Conservation (phyloP, 805 yeast species). For the Lachancea sp. region DNA sequence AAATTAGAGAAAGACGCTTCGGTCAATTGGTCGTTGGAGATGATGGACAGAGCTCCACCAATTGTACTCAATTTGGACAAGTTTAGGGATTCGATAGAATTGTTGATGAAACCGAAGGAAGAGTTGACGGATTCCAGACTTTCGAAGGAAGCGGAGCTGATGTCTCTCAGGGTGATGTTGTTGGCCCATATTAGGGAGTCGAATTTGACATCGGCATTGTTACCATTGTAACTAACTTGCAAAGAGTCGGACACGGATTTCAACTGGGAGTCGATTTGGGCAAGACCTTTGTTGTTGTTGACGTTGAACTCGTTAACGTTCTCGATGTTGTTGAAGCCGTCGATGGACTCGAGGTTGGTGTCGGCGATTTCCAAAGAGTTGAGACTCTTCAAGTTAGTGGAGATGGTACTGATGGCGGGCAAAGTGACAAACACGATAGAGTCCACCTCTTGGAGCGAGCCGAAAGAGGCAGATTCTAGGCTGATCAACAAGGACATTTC, state of each 20-base stretch:
- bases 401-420: conserved; percentile 70
- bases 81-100: conserved; percentile 52
- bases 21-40: conserved; percentile 66
- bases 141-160: conserved; percentile 63
- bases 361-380: conserved; percentile 64
- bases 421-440: conserved; percentile 72
- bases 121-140: conserved; percentile 68
- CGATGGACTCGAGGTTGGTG: conserved; percentile 61
- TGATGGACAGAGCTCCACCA: conserved; percentile 77
- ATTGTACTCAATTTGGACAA: conserved; percentile 50
- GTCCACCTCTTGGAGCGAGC: conserved; percentile 76
- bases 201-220: conserved; percentile 60
- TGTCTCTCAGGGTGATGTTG: conserved; percentile 79
- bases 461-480: conserved; percentile 63
- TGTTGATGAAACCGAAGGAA: conserved; percentile 74
- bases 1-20: conserved; percentile 63
- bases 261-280: conserved; percentile 63
- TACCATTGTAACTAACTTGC: conserved; percentile 81
- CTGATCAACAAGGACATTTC: conserved; percentile 56
- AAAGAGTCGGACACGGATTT: conserved; percentile 67
- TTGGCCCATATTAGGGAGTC: conserved; percentile 76
- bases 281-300: conserved; percentile 84
- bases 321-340: conserved; percentile 49
- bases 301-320: conserved; percentile 58
- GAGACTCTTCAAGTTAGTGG: conserved; percentile 70